Evolutionary conservation across 305 asterid genomes (phyloP).

Genomic region (Salvia sclarea): DNA sequence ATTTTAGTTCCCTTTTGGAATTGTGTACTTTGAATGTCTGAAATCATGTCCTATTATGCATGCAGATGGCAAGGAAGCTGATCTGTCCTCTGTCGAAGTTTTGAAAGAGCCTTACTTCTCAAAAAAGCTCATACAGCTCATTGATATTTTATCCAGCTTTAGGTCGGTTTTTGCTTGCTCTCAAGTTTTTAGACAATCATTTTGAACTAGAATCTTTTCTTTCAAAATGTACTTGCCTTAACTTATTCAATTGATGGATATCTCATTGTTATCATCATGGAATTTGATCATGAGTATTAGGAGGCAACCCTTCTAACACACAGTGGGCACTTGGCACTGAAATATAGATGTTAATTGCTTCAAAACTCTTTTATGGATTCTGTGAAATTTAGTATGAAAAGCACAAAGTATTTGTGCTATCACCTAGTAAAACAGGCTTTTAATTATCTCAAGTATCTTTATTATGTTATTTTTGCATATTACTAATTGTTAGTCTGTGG

Average conservation of each 20-base stretch:
- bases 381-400: background rate
- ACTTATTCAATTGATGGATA: conserved; percentile 15
- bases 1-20: conserved; percentile 13
- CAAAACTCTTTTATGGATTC: conserved; percentile 17
- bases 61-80: conserved; percentile 64
- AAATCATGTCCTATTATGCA: conserved; percentile 30
- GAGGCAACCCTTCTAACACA: conserved; percentile 9
- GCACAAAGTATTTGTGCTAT: conserved; percentile 12
- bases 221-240: conserved; percentile 14
- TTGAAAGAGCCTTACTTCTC: conserved; percentile 85
- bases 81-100: conserved; percentile 61
- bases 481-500: background rate
- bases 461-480: background rate
- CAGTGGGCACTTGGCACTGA: conserved; percentile 15
- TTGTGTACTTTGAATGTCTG: conserved; percentile 13
- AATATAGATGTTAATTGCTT: background rate
- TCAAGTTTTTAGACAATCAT: conserved; percentile 12
- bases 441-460: no score
- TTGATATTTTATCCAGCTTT: conserved; percentile 64
- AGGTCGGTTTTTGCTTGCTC: conserved; percentile 55
- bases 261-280: conserved; percentile 24
- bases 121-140: conserved; percentile 73
- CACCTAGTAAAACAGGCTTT: conserved; percentile 1
- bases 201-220: conserved; percentile 12
- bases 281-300: conserved; percentile 7